phyloP scores from a whole-genome alignment of 2,329 filamentous ascomycete species.

The Sporothrix mexicana region DNA sequence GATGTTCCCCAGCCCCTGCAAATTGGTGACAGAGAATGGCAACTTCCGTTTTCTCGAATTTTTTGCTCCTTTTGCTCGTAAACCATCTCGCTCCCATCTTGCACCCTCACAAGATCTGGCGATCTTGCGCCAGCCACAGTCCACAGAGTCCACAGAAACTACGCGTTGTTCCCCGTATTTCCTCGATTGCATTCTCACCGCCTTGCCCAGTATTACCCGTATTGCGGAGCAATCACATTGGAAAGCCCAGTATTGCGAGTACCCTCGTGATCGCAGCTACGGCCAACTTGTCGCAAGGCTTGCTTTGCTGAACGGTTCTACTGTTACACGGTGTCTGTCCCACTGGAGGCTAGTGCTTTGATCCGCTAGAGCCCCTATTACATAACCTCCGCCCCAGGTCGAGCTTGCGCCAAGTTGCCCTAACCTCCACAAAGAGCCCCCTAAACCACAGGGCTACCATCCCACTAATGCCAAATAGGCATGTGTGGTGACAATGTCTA shows the following conservation, averaged over 20 bases:
- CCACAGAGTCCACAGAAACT: neutral
- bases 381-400: neutral
- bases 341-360: neutral
- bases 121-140: too few species aligned
- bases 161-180: conserved; percentile 1
- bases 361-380: too few species aligned
- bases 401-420: neutral
- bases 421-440: too few species aligned
- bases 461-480: neutral
- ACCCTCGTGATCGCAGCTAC: neutral
- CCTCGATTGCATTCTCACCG: neutral
- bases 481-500: neutral
- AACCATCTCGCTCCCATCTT: neutral
- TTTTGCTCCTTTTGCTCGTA: neutral
- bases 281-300: neutral
- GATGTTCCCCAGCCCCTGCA: neutral
- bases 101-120: neutral
- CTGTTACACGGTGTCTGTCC: too few species aligned
- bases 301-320: neutral
- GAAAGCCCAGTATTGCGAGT: neutral
- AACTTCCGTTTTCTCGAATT: neutral
- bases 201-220: neutral
- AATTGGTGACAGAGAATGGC: neutral
- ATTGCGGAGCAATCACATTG: neutral
- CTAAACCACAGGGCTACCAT: neutral